Percentiles rank a stretch among this genome's conserved stretches.
phyloP scores from a whole-genome alignment of 192 early-diverging fungal species.

The Haplosporangium gracile region DNA sequence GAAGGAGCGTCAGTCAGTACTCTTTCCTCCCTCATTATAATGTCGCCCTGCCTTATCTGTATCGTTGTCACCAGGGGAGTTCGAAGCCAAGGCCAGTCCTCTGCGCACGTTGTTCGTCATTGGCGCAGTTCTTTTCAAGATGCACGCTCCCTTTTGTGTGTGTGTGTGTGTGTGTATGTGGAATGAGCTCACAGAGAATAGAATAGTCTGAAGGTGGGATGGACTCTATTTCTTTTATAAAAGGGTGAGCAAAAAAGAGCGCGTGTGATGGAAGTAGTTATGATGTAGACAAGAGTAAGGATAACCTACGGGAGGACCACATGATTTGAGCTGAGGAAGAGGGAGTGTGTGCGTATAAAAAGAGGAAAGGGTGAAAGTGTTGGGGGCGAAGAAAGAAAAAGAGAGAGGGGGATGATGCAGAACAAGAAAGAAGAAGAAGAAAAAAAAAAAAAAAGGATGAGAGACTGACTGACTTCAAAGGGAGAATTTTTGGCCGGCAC shows the following conservation, averaged over 20 bases:
- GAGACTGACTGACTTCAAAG: neutral
- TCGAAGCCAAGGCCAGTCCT: neutral
- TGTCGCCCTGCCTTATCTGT: neutral
- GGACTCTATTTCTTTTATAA: neutral
- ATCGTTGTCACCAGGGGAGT: too few species aligned
- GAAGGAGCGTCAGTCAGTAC: neutral
- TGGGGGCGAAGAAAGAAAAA: neutral
- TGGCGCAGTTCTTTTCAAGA: neutral
- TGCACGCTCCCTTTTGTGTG: neutral
- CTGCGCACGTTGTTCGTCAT: neutral
- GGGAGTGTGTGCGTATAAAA: neutral
- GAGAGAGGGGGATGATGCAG: neutral
- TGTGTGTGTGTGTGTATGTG: neutral
- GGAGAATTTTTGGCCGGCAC: neutral
- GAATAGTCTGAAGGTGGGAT: conserved; percentile 3
- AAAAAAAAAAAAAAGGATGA: neutral
- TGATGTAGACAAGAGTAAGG: neutral
- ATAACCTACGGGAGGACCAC: conserved; percentile 54
- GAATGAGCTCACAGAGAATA: neutral
- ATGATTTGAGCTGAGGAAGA: conserved; percentile 13
- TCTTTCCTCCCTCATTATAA: neutral
- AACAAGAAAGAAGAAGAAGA: neutral
- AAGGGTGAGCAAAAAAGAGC: neutral
- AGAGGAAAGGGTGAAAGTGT: neutral
- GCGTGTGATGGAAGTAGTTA: neutral